Conservation (phyloP, 2,329 filamentous ascomycete species). For the Pseudogymnoascus destructans region DNA sequence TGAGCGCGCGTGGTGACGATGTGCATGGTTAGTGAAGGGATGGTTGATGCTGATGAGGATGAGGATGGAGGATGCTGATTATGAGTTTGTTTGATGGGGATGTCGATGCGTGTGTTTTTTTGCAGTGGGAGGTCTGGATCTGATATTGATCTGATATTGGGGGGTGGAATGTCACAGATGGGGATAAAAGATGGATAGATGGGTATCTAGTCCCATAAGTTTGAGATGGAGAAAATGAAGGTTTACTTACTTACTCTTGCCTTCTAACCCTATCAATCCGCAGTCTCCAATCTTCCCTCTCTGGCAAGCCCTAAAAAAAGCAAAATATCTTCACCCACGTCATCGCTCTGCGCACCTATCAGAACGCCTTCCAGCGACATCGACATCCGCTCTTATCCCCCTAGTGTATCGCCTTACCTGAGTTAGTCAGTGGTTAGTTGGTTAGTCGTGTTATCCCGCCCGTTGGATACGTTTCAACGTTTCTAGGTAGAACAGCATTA, state of each 20-base stretch:
- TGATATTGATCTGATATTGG: neutral
- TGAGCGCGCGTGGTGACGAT: no score
- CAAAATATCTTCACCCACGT: neutral
- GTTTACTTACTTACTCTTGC: neutral
- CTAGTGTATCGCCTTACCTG: neutral
- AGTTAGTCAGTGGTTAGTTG: neutral
- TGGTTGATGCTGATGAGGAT: no score
- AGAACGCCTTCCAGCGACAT: neutral
- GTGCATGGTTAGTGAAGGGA: no score
- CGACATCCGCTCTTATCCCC: neutral
- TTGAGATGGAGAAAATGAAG: neutral
- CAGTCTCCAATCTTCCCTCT: neutral
- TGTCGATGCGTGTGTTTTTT: no score
- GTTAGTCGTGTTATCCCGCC: neutral
- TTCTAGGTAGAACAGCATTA: no score
- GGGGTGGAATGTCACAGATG: neutral
- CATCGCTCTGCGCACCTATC: neutral
- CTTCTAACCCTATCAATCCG: neutral
- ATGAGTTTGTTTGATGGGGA: no score
- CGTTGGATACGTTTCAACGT: neutral
- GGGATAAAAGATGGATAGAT: neutral
- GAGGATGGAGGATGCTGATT: no score
- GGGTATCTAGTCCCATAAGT: no score
- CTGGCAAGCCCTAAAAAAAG: neutral
- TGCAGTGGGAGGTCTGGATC: neutral